Evolutionary conservation across 176 grass and related monocot species (phyloP).

Genomic region (Bothriochloa decipiens): DNA sequence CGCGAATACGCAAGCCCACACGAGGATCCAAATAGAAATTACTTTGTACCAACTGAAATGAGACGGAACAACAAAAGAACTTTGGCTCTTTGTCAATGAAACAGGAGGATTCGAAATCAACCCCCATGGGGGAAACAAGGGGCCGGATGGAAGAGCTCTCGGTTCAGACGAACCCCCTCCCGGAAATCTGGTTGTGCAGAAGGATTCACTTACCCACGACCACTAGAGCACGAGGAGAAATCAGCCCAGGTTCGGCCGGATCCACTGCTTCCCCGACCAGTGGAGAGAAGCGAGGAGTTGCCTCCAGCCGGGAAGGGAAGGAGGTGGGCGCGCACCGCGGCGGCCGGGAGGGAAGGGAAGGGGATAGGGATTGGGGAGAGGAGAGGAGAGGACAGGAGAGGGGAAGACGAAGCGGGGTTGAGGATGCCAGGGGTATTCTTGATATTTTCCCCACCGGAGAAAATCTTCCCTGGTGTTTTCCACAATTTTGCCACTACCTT

Average conservation of each 20-base stretch:
- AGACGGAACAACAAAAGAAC: not conserved
- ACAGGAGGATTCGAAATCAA: not conserved
- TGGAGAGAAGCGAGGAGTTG: too few relatives aligned
- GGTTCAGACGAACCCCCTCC: not conserved
- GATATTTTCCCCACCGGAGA: not conserved
- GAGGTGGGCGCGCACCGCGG: not conserved
- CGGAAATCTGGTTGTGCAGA: not conserved
- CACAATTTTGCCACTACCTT: conserved; percentile 30
- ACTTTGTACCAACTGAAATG: not conserved
- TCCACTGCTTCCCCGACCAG: not conserved
- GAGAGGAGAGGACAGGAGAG: not conserved
- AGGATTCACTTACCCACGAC: conserved; percentile 4
- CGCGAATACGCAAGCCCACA: not conserved
- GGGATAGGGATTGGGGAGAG: not conserved
- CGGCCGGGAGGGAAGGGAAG: not conserved
- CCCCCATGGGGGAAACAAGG: not conserved
- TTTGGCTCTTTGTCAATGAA: not conserved
- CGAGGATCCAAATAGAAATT: conserved; percentile 27
- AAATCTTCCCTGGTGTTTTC: conserved; percentile 18
- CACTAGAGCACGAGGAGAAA: not conserved
- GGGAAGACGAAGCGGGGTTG: not conserved
- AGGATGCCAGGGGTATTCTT: conserved; percentile 12
- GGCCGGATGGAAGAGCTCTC: not conserved
- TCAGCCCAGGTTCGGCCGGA: not conserved
- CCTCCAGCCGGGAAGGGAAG: not conserved